Evolutionary conservation across 1,284 basidiomycete species (phyloP), one percentile per base, ranked within the genome.

Genomic region (Megacollybia platyphylla): DNA sequence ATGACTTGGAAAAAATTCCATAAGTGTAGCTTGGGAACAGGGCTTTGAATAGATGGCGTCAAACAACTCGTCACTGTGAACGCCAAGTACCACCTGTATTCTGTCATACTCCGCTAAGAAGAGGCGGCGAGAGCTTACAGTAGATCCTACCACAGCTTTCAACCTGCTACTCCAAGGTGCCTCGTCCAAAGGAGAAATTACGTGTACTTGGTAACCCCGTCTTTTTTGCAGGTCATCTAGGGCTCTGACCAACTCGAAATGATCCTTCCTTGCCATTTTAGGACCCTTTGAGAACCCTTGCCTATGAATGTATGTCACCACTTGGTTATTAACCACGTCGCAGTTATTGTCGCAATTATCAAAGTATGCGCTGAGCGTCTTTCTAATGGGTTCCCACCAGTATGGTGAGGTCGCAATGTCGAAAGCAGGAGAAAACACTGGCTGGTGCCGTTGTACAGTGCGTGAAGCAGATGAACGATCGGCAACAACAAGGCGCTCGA

Each of bases 1-100:
- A 3, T 71, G 70, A 26, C 73, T 60, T 11, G 78, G 81, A 64
- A 89, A 91, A 56, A 92, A 71, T 60, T 93, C 89, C 64, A 92
- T 77, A 24, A 84, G 54, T 2, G 73, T 73, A n/a, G 75, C 61
- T 30, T 66, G 65, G 4, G 63, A 57, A 8, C 71, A 70, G 1
- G 73, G 75, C 36, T 70, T 70, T 73, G 90, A 78, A 62, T 80
- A 89, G 6, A 83, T 58, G 36, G 73, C 62, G 52, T 89, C 84
- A 36, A 83, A 68, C 36, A 91, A 68, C 41, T 86, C 79, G 42
- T 71, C 61, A 0, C 87, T 84, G 52, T 83, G 72, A 3, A 82
- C 77, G 31, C 85, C 82, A 35, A 89, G 56, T 42, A 89, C 64
- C 46, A 88, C 66, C 82, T 87, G 20, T 35, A 36, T 2, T 32